A percentile compares a stretch with the other conserved stretches of the same genome.
These are phyloP conservation scores for Alternaria sp. DNA, from an alignment of 2,329 filamentous ascomycete species.

Conservation along the genomic window DNA sequence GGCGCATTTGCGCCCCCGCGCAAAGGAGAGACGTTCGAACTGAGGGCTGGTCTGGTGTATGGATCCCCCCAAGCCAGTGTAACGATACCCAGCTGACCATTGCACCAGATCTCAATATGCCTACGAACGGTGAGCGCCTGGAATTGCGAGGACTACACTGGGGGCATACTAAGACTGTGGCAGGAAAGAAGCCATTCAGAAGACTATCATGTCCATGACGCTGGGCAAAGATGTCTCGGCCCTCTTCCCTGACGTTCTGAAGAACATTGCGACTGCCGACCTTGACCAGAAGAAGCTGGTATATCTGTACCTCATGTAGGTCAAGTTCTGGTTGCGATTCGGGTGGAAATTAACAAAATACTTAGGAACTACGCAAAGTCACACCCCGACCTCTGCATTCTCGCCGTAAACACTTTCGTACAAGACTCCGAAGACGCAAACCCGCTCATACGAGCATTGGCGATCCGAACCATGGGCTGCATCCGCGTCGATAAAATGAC, in stretches of 20 bases:
- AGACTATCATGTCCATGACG: constrained; percentile 99
- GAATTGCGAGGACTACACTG: neutral
- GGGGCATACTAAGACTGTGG: constrained; percentile 41
- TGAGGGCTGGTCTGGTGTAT: constrained; percentile 86
- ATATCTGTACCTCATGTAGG: constrained; percentile 93
- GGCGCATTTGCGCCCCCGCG: constrained; percentile 90
- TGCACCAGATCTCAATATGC: constrained; percentile 87
- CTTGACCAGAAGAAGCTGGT: constrained; percentile 99
- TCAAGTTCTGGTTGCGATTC: neutral
- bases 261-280: constrained; percentile 95
- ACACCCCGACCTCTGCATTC: constrained; percentile 96
- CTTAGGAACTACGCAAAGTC: constrained; percentile 98
- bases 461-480: constrained; percentile 97
- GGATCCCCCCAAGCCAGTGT: constrained; percentile 12
- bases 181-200: constrained; percentile 97
- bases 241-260: constrained; percentile 94
- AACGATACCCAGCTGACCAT: constrained; percentile 40
- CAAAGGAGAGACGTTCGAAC: constrained; percentile 98
- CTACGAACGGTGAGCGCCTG: constrained; percentile 73
- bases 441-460: constrained; percentile 89
- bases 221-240: constrained; percentile 97
- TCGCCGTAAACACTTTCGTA: constrained; percentile 98
- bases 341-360: constrained; percentile 9
- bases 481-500: constrained; percentile 99
- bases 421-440: constrained; percentile 99